A percentile compares a stretch with the other conserved stretches of the same genome.
Conservation (phyloP, 495 filamentous ascomycete genomes). For the Cetradonia linearis region DNA sequence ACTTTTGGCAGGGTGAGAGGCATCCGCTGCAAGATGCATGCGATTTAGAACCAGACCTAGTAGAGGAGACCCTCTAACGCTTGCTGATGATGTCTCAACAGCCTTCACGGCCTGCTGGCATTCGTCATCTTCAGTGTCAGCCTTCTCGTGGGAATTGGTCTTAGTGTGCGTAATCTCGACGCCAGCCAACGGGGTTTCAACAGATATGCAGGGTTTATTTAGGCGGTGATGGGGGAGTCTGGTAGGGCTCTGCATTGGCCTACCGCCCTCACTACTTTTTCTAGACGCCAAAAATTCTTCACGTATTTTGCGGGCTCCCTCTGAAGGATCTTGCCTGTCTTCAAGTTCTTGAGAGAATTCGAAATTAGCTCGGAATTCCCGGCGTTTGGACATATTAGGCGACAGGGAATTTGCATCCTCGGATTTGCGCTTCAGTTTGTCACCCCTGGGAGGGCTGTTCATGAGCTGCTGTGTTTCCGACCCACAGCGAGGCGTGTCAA, state of each 20-base stretch:
- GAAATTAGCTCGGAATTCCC: slow-evolving; percentile 7
- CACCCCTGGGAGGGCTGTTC: neutral
- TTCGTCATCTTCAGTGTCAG: neutral
- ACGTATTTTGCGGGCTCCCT: slow-evolving; percentile 17
- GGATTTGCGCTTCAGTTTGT: slow-evolving; percentile 12
- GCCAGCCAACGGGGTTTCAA: neutral
- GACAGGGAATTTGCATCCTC: slow-evolving; percentile 11
- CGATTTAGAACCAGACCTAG: neutral
- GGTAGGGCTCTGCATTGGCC: slow-evolving; percentile 13
- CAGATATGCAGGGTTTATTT: neutral
- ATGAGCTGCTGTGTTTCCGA: neutral
- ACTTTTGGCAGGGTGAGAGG: neutral
- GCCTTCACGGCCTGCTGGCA: neutral
- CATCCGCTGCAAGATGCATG: neutral
- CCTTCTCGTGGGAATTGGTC: neutral
- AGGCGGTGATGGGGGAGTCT: neutral
- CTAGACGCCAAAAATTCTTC: slow-evolving; percentile 24
- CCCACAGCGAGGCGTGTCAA: neutral
- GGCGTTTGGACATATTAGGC: slow-evolving; percentile 15
- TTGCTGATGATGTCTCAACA: neutral
- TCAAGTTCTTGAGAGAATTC: slow-evolving; percentile 18
- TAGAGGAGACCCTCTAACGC: neutral
- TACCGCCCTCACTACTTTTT: slow-evolving; percentile 19
- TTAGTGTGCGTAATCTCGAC: neutral
- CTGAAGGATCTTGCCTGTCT: slow-evolving; percentile 21